A percentile compares a stretch with the other conserved stretches of the same genome.
Evolutionary conservation across 495 filamentous ascomycete genomes (phyloP).

Genomic region (Daldinia grandis): DNA sequence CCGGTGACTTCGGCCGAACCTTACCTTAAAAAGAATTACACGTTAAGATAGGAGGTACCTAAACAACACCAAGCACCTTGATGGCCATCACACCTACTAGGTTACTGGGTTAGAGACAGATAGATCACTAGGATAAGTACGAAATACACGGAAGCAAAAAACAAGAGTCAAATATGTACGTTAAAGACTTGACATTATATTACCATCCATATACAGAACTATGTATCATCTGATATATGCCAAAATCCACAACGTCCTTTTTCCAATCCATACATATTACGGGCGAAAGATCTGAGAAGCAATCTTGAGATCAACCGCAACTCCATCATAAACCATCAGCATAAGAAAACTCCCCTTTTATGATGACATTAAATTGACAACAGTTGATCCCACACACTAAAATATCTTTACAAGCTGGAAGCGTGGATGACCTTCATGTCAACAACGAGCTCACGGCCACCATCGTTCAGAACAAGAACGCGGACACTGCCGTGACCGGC

Average conservation of each 20-base stretch:
- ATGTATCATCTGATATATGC: conserved; percentile 44
- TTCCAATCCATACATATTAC: conserved; percentile 43
- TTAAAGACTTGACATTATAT: conserved; percentile 42
- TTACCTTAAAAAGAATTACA: background rate
- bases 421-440: conserved; percentile 98
- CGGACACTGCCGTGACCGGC: conserved; percentile 92
- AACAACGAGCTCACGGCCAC: conserved; percentile 92
- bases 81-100: background rate
- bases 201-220: conserved; percentile 47
- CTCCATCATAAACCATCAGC: conserved; percentile 40
- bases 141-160: background rate
- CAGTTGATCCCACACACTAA: conserved; percentile 35
- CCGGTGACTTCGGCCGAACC: background rate
- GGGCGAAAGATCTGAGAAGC: conserved; percentile 38
- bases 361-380: conserved; percentile 36
- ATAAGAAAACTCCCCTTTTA: conserved; percentile 28
- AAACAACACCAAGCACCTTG: background rate
- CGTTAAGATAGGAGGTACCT: no score
- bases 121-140: no score
- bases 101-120: background rate
- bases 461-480: conserved; percentile 94
- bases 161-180: conserved; percentile 18
- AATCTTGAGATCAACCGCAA: conserved; percentile 44
- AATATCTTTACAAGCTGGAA: conserved; percentile 60
- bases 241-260: conserved; percentile 43